Conservation (phyloP, 2,329 filamentous ascomycete species). For the Xylariaceae sp. region DNA sequence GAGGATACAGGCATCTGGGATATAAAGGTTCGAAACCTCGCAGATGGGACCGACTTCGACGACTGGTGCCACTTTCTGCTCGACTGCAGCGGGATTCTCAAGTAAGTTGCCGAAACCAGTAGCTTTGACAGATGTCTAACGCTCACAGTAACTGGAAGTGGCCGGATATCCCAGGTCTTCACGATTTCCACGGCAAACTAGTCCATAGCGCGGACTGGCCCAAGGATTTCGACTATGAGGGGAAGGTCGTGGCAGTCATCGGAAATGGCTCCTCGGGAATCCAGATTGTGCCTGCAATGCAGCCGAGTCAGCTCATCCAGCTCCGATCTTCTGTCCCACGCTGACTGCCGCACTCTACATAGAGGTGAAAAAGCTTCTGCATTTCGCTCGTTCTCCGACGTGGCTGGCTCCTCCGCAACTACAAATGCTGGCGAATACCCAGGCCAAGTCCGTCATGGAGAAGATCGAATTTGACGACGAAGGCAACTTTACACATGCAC, state of each 20-base stretch:
- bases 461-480: conserved; percentile 39
- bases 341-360: conserved; percentile 7
- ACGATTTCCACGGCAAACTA: conserved; percentile 44
- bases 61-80: conserved; percentile 47
- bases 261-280: conserved; percentile 55
- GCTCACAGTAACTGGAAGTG: conserved; percentile 46
- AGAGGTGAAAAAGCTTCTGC: conserved; percentile 38
- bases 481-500: conserved; percentile 40
- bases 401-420: conserved; percentile 39
- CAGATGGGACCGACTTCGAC: conserved; percentile 36
- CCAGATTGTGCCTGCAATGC: conserved; percentile 50
- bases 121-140: background rate
- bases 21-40: conserved; percentile 36
- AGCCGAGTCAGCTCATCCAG: conserved; percentile 30
- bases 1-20: conserved; percentile 41
- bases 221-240: conserved; percentile 42
- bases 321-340: background rate
- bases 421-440: conserved; percentile 36
- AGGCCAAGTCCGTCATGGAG: conserved; percentile 34
- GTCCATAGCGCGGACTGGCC: conserved; percentile 55
- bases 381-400: conserved; percentile 40
- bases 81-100: conserved; percentile 49
- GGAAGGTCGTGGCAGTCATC: conserved; percentile 52
- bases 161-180: conserved; percentile 45
- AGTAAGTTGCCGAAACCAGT: conserved; percentile 35